phyloP scores from a whole-genome alignment of 371 early-diverging fungal species.

The Mucor indicus region DNA sequence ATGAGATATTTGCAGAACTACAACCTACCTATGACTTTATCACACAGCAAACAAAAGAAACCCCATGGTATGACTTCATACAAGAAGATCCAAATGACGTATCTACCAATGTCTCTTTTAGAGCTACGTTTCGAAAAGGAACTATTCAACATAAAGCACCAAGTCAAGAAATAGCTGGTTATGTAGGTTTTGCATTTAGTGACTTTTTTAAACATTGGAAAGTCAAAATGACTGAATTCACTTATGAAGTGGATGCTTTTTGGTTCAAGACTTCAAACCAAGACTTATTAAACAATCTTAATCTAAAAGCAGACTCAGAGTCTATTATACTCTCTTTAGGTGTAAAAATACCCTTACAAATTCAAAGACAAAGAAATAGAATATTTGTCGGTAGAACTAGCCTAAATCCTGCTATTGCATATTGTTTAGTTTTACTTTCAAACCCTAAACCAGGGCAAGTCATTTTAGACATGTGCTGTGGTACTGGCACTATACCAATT shows the following conservation, averaged over 20 bases:
- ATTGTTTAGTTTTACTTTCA: slow-evolving; percentile 30
- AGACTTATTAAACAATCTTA: background rate
- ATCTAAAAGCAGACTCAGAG: background rate
- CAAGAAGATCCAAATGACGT: background rate
- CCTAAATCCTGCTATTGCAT: slow-evolving; percentile 41
- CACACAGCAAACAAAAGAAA: slow-evolving; percentile 7
- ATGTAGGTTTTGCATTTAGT: slow-evolving; percentile 28
- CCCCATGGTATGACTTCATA: slow-evolving; percentile 16
- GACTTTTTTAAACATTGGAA: slow-evolving; percentile 28
- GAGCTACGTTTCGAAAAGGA: slow-evolving; percentile 40
- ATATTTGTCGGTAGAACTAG: slow-evolving; percentile 37
- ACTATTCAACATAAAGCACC: slow-evolving; percentile 21
- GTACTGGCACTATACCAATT: slow-evolving; percentile 37
- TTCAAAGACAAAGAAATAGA: slow-evolving; percentile 31
- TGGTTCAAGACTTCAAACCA: slow-evolving; percentile 18
- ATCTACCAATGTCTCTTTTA: slow-evolving; percentile 18
- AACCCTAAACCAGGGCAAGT: slow-evolving; percentile 38
- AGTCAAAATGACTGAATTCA: slow-evolving; percentile 33
- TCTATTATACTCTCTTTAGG: slow-evolving; percentile 22
- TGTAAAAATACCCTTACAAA: slow-evolving; percentile 16
- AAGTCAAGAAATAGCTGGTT: slow-evolving; percentile 30
- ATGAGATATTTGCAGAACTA: slow-evolving; percentile 7
- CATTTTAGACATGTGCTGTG: slow-evolving; percentile 47
- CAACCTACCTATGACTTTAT: slow-evolving; percentile 21
- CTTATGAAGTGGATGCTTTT: slow-evolving; percentile 25